phyloP scores from a whole-genome alignment of 768 basidiomycete species.

The Boletellus emodensis region DNA sequence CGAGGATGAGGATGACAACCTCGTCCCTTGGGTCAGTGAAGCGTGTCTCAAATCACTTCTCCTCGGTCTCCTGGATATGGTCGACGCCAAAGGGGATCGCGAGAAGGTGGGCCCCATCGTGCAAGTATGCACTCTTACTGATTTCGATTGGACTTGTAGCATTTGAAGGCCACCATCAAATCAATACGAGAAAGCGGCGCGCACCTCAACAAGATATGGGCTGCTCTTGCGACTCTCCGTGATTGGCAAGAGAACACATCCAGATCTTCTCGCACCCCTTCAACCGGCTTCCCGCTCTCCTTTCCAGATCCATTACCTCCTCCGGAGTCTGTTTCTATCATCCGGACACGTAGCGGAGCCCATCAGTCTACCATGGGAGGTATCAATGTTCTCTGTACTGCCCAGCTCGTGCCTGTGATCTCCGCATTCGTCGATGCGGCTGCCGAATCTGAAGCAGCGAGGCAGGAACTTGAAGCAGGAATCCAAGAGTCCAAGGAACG shows the following conservation, averaged over 20 bases:
- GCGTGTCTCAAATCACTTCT: constrained; percentile 59
- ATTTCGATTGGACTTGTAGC: constrained; percentile 7
- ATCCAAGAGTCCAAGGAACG: constrained; percentile 52
- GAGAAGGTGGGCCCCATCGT: constrained; percentile 23
- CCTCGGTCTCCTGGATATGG: constrained; percentile 54
- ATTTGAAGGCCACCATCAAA: constrained; percentile 39
- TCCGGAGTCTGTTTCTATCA: constrained; percentile 37
- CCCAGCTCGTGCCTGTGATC: constrained; percentile 67
- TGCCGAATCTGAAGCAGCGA: constrained; percentile 43
- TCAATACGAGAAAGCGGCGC: constrained; percentile 50
- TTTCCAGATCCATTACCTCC: constrained; percentile 63
- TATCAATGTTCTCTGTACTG: constrained; percentile 40
- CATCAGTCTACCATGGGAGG: constrained; percentile 24
- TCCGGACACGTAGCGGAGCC: constrained; percentile 46
- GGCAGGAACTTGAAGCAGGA: constrained; percentile 61
- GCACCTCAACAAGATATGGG: constrained; percentile 64
- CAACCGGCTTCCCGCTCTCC: constrained; percentile 21
- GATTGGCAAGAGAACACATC: constrained; percentile 25
- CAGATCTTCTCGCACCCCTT: constrained; percentile 10
- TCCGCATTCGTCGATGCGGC: constrained; percentile 52
- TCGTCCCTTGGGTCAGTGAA: constrained; percentile 61
- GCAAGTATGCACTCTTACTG: background rate
- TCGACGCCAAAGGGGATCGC: constrained; percentile 43
- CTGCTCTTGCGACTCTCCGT: constrained; percentile 47
- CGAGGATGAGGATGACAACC: constrained; percentile 36